Evolutionary conservation across 116 monocot species (phyloP), one percentile per base, ranked within the genome.

Genomic region (Cymodocea nodosa): DNA sequence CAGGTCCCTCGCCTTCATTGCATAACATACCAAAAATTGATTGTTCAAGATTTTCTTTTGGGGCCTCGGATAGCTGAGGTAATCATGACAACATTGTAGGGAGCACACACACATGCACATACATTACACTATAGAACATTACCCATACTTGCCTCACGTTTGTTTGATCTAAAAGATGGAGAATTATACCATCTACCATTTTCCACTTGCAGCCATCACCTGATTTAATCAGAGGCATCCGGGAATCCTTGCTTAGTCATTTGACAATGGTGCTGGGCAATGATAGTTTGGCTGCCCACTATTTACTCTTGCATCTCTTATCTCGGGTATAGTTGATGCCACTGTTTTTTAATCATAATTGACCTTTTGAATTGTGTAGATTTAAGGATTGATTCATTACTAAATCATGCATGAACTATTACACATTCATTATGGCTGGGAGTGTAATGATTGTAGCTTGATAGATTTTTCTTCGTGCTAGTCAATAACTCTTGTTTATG

Each of bases 1-100:
- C 73, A 98, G 92, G 92, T 91, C 4, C 98, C 98, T 20, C 88
- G 89, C 36, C 78, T 98, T 75, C 92, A 98, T 67, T 88, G 84
- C 66, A 68, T 98, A 63, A 68, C 84, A 75, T 82, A 66, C 54
- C 68, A 70, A 71, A 91, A 92, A 65, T 62, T 98, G 67, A 35
- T 56, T 35, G 44, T 54, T 68, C 82, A 72, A 35, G 97, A 98
- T 75, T 83, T 91, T 73, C 70, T 89, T 22, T 54, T 80, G 34
- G 72, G 60, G 56, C 74, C 62, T 20, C 67, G 52, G 66, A 17
- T 49, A 35, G 22, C 56, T 16, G 86, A 82, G 86, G 97, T 91
- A 72, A 76, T 60, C 59, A 57, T 52, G 40, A 14, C 55, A 52
- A 3, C 20, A 12, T 35, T 30, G 30, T 30, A 30, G 30, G 30